phyloP scores from a whole-genome alignment of 306 rosid genomes.

The Lathyrus aphaca region DNA sequence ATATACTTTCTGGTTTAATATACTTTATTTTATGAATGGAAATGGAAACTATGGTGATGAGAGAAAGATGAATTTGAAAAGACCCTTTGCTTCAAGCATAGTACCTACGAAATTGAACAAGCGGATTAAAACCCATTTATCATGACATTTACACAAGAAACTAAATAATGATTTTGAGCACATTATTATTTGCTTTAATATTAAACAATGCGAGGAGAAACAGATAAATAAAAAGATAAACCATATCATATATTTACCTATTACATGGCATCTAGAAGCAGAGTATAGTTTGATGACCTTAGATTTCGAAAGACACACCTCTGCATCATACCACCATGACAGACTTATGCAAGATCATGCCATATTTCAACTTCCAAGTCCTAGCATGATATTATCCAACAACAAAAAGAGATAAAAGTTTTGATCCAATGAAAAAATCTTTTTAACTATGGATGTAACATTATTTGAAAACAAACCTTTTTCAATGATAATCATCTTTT shows the following conservation, averaged over 20 bases:
- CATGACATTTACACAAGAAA: neutral
- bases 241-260: constrained; percentile 54
- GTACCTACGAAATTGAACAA: constrained; percentile 51
- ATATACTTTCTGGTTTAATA: too few relatives aligned
- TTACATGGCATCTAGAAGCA: constrained; percentile 70
- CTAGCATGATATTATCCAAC: constrained; percentile 18
- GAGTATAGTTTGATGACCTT: constrained; percentile 63
- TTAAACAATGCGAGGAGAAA: neutral
- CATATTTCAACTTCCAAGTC: constrained; percentile 78
- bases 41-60: too few relatives aligned
- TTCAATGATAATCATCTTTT: too few relatives aligned
- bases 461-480: too few relatives aligned
- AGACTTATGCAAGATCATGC: constrained; percentile 83
- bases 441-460: too few relatives aligned
- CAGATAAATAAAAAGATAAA: constrained; percentile 16
- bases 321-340: constrained; percentile 77
- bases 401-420: too few relatives aligned
- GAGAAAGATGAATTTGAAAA: too few relatives aligned
- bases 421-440: too few relatives aligned
- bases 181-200: neutral
- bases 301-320: constrained; percentile 82
- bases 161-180: too few relatives aligned
- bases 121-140: constrained; percentile 9
- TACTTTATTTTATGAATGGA: too few relatives aligned
- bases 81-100: constrained; percentile 67